These are phyloP conservation scores for Diaporthe nobilis DNA, from an alignment of 2,329 filamentous ascomycete species.

Conservation along the genomic window DNA sequence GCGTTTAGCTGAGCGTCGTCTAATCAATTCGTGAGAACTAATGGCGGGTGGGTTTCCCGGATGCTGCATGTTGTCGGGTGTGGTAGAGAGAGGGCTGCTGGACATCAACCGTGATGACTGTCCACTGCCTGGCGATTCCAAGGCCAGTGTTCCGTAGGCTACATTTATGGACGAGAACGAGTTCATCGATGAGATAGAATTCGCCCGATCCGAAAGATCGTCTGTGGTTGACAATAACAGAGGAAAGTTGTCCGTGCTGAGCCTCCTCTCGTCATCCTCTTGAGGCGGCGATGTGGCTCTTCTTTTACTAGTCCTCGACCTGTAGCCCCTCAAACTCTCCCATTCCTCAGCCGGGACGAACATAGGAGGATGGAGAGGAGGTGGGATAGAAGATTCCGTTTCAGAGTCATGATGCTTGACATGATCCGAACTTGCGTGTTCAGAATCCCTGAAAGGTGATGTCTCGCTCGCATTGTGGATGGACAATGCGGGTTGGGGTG, in stretches of 20 bases:
- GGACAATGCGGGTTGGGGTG: not conserved
- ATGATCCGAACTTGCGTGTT: not conserved
- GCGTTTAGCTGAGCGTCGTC: not conserved
- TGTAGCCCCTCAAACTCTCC: not conserved
- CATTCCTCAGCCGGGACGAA: not conserved
- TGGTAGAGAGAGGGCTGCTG: not conserved
- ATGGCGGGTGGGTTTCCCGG: not conserved
- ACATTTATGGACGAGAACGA: constrained; percentile 3
- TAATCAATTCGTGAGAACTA: not conserved
- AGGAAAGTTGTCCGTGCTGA: not conserved
- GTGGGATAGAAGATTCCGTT: not conserved
- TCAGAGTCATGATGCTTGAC: not conserved
- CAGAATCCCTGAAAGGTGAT: not conserved
- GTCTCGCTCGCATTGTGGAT: not conserved
- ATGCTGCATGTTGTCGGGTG: not conserved
- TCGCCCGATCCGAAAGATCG: not conserved
- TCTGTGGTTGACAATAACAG: not conserved
- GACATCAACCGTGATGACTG: not conserved
- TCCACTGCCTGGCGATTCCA: not conserved
- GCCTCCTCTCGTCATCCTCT: not conserved
- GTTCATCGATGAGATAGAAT: not conserved
- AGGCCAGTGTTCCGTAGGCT: not conserved
- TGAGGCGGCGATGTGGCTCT: not conserved
- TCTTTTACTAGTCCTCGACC: not conserved
- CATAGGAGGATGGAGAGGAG: not conserved